phyloP scores from a whole-genome alignment of 2,329 filamentous ascomycete genomes.

The Ophiocordyceps camponoti-saundersi region DNA sequence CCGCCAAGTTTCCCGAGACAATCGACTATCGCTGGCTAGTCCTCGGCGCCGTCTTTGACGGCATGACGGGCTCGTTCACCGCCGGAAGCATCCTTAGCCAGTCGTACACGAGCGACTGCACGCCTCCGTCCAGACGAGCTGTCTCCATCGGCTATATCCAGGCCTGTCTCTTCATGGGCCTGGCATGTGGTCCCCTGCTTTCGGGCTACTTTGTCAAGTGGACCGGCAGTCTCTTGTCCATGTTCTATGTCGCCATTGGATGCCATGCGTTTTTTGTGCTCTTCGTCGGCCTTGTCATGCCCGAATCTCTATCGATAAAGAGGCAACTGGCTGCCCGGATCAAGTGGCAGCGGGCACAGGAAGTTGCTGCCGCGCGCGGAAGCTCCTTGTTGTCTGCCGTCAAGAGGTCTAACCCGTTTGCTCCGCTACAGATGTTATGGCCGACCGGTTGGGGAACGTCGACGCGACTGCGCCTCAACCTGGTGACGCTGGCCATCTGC shows the following conservation, averaged over 20 bases:
- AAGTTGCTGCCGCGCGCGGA: slow-evolving; percentile 13
- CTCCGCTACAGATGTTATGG: slow-evolving; percentile 61
- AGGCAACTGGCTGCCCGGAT: slow-evolving; percentile 55
- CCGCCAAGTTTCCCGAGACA: slow-evolving; percentile 55
- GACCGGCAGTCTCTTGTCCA: slow-evolving; percentile 57
- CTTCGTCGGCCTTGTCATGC: slow-evolving; percentile 54
- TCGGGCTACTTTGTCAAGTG: slow-evolving; percentile 64
- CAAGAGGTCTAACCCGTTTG: slow-evolving; percentile 48
- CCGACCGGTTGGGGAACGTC: slow-evolving; percentile 49
- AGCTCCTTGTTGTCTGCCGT: slow-evolving; percentile 14
- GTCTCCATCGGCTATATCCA: slow-evolving; percentile 83
- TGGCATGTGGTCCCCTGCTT: slow-evolving; percentile 71
- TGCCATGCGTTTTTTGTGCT: slow-evolving; percentile 60
- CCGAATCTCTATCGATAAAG: slow-evolving; percentile 66
- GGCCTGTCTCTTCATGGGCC: slow-evolving; percentile 73
- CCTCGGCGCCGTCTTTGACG: slow-evolving; percentile 62
- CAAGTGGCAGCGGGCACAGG: slow-evolving; percentile 36
- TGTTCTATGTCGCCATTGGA: slow-evolving; percentile 67
- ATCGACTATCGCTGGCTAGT: slow-evolving; percentile 68
- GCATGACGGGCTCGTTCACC: slow-evolving; percentile 77
- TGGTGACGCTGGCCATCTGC: slow-evolving; percentile 63
- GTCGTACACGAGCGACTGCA: slow-evolving; percentile 83
- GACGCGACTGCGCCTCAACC: slow-evolving; percentile 52
- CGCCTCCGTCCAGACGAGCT: slow-evolving; percentile 59
- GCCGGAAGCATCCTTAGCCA: slow-evolving; percentile 59